Percentiles rank a stretch among this genome's conserved stretches.
Conservation (phyloP, 2,329 filamentous ascomycete species). For the Fusarium compactum region DNA sequence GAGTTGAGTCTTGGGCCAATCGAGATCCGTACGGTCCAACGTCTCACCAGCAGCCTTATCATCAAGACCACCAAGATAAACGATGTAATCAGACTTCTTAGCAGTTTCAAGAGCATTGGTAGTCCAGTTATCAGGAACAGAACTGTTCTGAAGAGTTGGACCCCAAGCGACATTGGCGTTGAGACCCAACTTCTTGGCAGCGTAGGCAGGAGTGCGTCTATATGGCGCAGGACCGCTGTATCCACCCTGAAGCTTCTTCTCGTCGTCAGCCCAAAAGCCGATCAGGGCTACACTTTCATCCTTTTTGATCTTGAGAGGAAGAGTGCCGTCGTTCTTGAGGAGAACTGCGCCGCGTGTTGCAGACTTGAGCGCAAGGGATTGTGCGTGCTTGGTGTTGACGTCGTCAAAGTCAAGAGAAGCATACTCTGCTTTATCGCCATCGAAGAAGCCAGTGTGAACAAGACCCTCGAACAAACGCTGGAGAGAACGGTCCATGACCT, state of each 20-base stretch:
- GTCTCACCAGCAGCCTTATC: conserved; percentile 11
- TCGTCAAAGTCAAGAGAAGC: background rate
- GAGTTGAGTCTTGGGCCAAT: conserved; percentile 6
- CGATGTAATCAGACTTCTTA: conserved; percentile 6
- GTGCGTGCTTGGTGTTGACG: background rate
- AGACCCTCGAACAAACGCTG: conserved; percentile 3
- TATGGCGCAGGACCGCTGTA: background rate
- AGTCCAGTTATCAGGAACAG: background rate
- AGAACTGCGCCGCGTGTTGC: conserved; percentile 6
- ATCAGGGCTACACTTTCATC: background rate
- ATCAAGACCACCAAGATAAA: conserved; percentile 12
- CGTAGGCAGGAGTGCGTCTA: background rate
- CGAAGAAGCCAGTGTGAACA: conserved; percentile 16
- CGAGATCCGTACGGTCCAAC: background rate
- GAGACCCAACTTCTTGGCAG: background rate
- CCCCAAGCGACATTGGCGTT: conserved; percentile 3
- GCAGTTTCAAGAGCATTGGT: background rate
- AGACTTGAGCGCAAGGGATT: background rate
- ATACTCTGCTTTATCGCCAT: conserved; percentile 7
- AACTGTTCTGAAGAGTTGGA: background rate
- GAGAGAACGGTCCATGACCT: conserved; percentile 7
- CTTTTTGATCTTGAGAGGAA: background rate
- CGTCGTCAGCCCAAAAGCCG: conserved; percentile 7
- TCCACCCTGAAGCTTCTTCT: background rate
- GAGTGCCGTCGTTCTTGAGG: background rate